phyloP scores from a whole-genome alignment of 805 yeast species.

The Metschnikowia henanensis region DNA sequence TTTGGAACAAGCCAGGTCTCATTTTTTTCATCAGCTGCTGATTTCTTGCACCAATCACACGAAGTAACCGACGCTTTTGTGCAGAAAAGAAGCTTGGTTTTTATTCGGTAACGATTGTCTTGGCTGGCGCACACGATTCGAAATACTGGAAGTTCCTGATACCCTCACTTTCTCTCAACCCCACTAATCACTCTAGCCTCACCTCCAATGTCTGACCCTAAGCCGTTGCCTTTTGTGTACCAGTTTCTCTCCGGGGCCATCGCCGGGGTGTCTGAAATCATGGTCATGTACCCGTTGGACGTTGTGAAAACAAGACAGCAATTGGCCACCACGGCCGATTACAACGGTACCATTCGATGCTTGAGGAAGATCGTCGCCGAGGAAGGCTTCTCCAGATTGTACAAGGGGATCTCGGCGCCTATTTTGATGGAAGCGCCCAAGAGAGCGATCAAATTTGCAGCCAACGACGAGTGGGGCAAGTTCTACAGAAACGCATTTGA shows the following conservation, averaged over 20 bases:
- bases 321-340: constrained; percentile 61
- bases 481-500: constrained; percentile 74
- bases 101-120: neutral
- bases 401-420: constrained; percentile 95
- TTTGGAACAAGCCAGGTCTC: neutral
- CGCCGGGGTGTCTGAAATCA: constrained; percentile 96
- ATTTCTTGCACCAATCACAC: neutral
- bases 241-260: constrained; percentile 89
- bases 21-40: neutral
- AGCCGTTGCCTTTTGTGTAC: constrained; percentile 76
- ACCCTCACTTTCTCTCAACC: neutral
- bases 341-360: constrained; percentile 84
- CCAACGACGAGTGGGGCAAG: constrained; percentile 95
- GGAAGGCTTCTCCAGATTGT: constrained; percentile 83
- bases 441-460: constrained; percentile 98
- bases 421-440: constrained; percentile 99
- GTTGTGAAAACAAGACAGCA: constrained; percentile 97
- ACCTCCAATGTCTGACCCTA: constrained; percentile 25
- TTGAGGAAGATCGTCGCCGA: constrained; percentile 76
- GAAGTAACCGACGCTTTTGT: neutral
- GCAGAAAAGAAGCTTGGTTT: neutral
- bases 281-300: constrained; percentile 95
- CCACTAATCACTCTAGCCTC: neutral
- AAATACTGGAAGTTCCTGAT: neutral
- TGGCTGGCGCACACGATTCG: neutral